Conservation (phyloP, 306 rosid genomes). For the Prunus mira region DNA sequence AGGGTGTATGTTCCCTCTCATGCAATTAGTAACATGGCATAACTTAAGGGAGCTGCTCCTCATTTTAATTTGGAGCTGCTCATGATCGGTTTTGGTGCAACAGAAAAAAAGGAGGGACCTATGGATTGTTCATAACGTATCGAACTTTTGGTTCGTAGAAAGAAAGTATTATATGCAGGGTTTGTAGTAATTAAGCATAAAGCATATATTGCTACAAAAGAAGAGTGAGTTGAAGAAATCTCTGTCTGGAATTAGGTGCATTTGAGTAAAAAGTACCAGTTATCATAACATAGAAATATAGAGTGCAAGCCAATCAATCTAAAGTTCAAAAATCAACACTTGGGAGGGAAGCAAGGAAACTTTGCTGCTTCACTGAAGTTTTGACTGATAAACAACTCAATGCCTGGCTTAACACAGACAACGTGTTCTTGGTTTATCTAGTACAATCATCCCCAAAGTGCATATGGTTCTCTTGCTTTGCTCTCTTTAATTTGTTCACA, state of each 20-base stretch:
- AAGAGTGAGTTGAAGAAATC: background rate
- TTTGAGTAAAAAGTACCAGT: background rate
- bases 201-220: background rate
- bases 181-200: constrained; percentile 4
- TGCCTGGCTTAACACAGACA: background rate
- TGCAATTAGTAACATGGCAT: constrained; percentile 4
- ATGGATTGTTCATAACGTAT: background rate
- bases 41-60: constrained; percentile 6
- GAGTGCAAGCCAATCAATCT: background rate
- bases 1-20: background rate
- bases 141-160: background rate
- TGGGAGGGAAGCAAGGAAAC: constrained; percentile 5
- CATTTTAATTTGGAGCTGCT: background rate
- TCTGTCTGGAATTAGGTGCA: background rate
- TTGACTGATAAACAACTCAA: background rate
- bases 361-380: background rate
- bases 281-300: background rate
- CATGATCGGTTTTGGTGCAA: background rate
- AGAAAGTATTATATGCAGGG: background rate
- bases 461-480: background rate
- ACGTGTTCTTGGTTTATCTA: background rate
- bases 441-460: background rate
- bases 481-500: background rate
- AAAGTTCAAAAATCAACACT: background rate
- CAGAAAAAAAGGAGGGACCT: background rate